phyloP scores from a whole-genome alignment of 805 yeast species.

The Candida maltosa region DNA sequence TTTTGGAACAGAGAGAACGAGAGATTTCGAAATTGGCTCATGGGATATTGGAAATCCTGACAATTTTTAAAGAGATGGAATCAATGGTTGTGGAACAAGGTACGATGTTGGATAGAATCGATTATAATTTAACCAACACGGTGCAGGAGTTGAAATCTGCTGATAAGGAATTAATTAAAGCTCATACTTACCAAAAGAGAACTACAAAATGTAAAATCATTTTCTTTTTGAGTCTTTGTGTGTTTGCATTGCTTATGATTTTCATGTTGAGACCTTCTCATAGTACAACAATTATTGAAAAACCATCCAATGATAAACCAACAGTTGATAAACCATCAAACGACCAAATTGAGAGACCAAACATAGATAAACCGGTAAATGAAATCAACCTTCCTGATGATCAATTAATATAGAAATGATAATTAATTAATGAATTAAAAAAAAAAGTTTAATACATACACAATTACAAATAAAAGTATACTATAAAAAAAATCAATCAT shows the following conservation, averaged over 20 bases:
- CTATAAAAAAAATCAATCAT: no score
- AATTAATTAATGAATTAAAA: no score
- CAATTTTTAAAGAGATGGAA: slow-evolving; percentile 91
- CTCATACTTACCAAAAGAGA: slow-evolving; percentile 78
- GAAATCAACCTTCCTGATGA: not conserved
- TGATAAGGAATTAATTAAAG: slow-evolving; percentile 71
- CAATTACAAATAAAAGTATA: no score
- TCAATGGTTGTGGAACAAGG: slow-evolving; percentile 93
- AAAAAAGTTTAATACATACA: no score
- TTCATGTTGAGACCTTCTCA: slow-evolving; percentile 64
- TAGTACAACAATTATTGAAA: slow-evolving; percentile 9
- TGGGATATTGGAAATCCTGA: slow-evolving; percentile 90
- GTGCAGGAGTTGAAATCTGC: slow-evolving; percentile 73
- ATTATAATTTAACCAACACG: slow-evolving; percentile 84
- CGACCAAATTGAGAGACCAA: not conserved
- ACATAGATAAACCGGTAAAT: not conserved
- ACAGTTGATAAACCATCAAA: slow-evolving; percentile 1
- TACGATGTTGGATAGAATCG: slow-evolving; percentile 87
- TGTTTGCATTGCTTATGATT: slow-evolving; percentile 65
- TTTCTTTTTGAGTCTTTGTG: slow-evolving; percentile 65
- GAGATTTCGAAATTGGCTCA: slow-evolving; percentile 90
- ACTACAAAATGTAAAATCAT: slow-evolving; percentile 90
- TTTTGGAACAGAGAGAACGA: slow-evolving; percentile 53
- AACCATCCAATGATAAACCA: slow-evolving; percentile 25
- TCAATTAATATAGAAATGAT: not conserved